These are phyloP conservation scores for Coix lacrymajobi DNA, from an alignment of 176 grass and related monocot species.

Conservation along the genomic window DNA sequence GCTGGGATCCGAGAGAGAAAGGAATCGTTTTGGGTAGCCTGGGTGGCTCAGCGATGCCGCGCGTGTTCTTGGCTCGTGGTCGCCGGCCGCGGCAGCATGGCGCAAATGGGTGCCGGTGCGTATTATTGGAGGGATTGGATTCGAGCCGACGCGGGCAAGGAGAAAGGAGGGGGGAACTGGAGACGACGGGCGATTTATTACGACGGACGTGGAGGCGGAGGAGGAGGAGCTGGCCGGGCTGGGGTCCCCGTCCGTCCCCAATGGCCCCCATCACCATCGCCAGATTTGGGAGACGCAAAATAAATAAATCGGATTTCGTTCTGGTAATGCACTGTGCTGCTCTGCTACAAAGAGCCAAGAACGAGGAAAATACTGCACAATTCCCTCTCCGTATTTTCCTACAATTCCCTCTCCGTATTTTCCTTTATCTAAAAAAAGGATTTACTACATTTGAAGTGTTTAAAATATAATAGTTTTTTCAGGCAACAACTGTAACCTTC, in stretches of 20 bases:
- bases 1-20: constrained; percentile 19
- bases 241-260: constrained; percentile 10
- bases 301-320: not conserved
- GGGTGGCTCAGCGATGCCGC: constrained; percentile 22
- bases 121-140: constrained; percentile 31
- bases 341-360: not conserved
- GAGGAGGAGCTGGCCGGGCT: not conserved
- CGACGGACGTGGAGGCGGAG: constrained; percentile 34
- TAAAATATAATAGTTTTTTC: too few relatives aligned
- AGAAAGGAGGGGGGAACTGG: constrained; percentile 2
- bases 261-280: constrained; percentile 30
- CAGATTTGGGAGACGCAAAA: constrained; percentile 42
- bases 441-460: too few relatives aligned
- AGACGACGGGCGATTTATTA: constrained; percentile 39
- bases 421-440: too few relatives aligned
- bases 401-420: too few relatives aligned
- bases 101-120: constrained; percentile 12
- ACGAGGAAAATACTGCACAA: not conserved
- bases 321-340: not conserved
- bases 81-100: constrained; percentile 37
- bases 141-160: constrained; percentile 16
- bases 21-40: not conserved
- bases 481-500: too few relatives aligned
- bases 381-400: not conserved
- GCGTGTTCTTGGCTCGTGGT: constrained; percentile 35